Evolutionary conservation across 2,329 filamentous ascomycete species (phyloP), one percentile per base, ranked within the genome.

Genomic region (Colletotrichum viniferum): DNA sequence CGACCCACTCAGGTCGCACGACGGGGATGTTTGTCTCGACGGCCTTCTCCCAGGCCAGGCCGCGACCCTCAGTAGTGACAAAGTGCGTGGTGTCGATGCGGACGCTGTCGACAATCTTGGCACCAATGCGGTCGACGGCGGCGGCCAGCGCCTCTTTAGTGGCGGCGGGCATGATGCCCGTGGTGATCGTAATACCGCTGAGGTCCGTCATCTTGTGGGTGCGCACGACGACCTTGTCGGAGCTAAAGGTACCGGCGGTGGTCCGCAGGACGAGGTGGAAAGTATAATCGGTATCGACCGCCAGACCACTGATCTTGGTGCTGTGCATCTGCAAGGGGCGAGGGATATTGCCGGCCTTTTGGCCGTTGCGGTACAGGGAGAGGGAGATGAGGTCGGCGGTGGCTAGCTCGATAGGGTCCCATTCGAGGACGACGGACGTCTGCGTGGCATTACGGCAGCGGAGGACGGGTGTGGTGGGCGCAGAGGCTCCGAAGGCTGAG

Each of bases 171-270:
- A 99, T 90, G 79, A 98, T 91, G 66, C 97, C 97, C 1, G 96
- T 94, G 4, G 96, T 98, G 79, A 99, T 94, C 28, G 96, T 98
- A 84, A 99, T 96, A 74, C 97, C 97, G 78, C 94, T 96, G 67
- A 99, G 89, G 84, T 99, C 96, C 52, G 96, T 98, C 96, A 99
- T 98, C 88, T 98, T 98, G 88, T 99, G 97, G 61, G 97, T 99
- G 81, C 94, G 92, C 74, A 98, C 96, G 5, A 91, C 90, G 68
- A 99, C 89, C 83, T 94, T 95, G 78, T 98, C 95, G 83, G 94
- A 97, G 76, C 91, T 90, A 81, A 93, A 96, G 52, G 95, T 98
- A 74, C 97, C 97, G 6, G 97, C 97, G 71, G 92, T 96, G 8
- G 97, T 99, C 81, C 95, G 92, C 82, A 99, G 88, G 12, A 98